Evolutionary conservation across 2,329 filamentous ascomycete species (phyloP).

Genomic region (Elsinoe perseae): DNA sequence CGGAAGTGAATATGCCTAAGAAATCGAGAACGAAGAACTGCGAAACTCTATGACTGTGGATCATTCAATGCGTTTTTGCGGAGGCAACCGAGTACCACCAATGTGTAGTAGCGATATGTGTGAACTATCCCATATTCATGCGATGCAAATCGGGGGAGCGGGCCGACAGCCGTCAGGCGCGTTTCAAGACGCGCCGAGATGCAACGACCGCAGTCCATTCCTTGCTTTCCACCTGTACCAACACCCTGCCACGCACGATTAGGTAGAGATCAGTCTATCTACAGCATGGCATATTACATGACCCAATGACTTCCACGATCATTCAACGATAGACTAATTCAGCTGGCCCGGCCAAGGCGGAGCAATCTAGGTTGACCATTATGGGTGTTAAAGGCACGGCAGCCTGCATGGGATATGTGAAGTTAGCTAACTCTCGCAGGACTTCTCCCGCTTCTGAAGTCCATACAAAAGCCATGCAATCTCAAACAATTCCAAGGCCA

Average conservation of each 20-base stretch:
- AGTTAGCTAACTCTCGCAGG: constrained; percentile 44
- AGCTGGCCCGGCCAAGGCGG: neutral
- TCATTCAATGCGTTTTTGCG: no score
- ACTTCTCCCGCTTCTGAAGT: constrained; percentile 84
- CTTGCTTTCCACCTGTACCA: constrained; percentile 2
- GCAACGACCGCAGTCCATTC: constrained; percentile 1
- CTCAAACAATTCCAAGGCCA: constrained; percentile 82
- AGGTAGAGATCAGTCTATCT: neutral
- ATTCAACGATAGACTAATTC: neutral
- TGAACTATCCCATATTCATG: no score
- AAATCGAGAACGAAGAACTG: no score
- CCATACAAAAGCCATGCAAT: constrained; percentile 82
- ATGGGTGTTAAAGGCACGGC: constrained; percentile 34
- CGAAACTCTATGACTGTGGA: no score
- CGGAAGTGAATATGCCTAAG: neutral
- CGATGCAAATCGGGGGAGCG: neutral
- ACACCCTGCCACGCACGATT: neutral
- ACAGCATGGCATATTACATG: neutral
- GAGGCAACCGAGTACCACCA: no score
- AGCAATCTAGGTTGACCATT: constrained; percentile 4
- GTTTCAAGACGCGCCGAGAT: constrained; percentile 12
- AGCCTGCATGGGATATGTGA: neutral
- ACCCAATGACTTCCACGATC: neutral
- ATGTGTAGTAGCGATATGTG: no score
- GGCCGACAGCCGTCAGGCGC: neutral